A percentile compares a stretch with the other conserved stretches of the same genome.
These are phyloP conservation scores for Trichoderma lentiforme DNA, from an alignment of 2,329 filamentous ascomycete genomes.

Conservation along the genomic window DNA sequence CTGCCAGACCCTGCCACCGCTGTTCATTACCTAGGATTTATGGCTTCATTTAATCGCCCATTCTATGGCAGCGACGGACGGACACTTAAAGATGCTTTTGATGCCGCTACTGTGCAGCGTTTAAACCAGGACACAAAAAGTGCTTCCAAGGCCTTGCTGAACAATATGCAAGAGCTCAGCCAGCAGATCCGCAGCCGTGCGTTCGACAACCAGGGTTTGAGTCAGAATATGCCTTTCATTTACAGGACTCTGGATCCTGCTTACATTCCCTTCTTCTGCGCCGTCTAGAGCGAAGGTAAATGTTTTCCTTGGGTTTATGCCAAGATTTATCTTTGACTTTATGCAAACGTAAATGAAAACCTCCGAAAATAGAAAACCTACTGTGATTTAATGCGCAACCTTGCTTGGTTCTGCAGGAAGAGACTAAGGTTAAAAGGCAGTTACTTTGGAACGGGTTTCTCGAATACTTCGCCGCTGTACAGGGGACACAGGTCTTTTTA, in stretches of 20 bases:
- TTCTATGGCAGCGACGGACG: background rate
- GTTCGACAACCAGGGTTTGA: constrained; percentile 43
- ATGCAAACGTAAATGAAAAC: background rate
- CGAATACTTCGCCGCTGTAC: background rate
- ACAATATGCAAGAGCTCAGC: constrained; percentile 39
- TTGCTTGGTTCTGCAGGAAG: background rate
- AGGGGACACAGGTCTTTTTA: background rate
- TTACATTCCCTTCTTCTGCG: constrained; percentile 23
- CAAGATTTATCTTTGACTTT: background rate
- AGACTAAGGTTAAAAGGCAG: background rate
- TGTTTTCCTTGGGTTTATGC: background rate
- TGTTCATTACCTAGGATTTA: constrained; percentile 33
- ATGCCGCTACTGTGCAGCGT: background rate
- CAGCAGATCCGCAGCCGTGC: constrained; percentile 32
- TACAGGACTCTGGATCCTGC: constrained; percentile 30
- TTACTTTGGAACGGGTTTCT: background rate
- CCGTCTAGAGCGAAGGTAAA: constrained; percentile 15
- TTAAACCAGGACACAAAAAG: background rate
- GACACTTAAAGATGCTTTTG: background rate
- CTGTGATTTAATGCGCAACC: background rate
- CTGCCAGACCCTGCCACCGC: constrained; percentile 32
- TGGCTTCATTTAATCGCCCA: background rate
- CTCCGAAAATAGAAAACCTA: background rate
- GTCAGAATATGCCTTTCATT: constrained; percentile 47
- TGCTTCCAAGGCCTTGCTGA: background rate